Percentiles rank a stretch among this genome's conserved stretches.
Conservation (phyloP, 2,329 filamentous ascomycete species). For the Fusarium sp. region DNA sequence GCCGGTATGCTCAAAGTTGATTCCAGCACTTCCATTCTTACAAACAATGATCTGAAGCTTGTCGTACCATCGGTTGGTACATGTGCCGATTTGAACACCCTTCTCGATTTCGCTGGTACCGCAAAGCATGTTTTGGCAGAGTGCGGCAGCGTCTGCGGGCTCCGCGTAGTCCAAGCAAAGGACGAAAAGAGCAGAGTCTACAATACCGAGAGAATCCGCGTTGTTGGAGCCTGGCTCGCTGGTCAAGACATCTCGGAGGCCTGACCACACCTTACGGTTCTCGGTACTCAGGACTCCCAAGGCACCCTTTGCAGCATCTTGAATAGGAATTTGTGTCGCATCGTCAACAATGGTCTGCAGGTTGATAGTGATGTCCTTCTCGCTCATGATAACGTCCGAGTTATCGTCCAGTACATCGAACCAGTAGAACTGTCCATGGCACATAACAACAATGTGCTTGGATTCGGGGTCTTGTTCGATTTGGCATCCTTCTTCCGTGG, state of each 20-base stretch:
- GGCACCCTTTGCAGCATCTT: constrained; percentile 94
- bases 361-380: constrained; percentile 92
- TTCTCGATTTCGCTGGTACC: constrained; percentile 92
- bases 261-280: constrained; percentile 96
- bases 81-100: constrained; percentile 96
- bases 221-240: constrained; percentile 92
- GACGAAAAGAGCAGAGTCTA: constrained; percentile 93
- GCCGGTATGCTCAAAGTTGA: constrained; percentile 99
- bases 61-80: constrained; percentile 99
- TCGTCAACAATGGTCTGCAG: constrained; percentile 93
- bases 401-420: constrained; percentile 97
- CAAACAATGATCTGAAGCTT: constrained; percentile 99
- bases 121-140: constrained; percentile 99
- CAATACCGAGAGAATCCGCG: constrained; percentile 92
- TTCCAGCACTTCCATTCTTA: constrained; percentile 97
- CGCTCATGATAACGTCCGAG: constrained; percentile 95
- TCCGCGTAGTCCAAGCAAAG: constrained; percentile 94
- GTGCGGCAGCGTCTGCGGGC: constrained; percentile 80
- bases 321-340: constrained; percentile 87
- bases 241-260: constrained; percentile 87
- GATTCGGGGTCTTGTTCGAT: constrained; percentile 95
- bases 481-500: constrained; percentile 93
- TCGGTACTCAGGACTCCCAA: constrained; percentile 95
- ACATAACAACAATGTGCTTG: constrained; percentile 93
- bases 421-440: constrained; percentile 98